Conservation (phyloP, 495 filamentous ascomycete genomes). For the Extremus antarcticus region DNA sequence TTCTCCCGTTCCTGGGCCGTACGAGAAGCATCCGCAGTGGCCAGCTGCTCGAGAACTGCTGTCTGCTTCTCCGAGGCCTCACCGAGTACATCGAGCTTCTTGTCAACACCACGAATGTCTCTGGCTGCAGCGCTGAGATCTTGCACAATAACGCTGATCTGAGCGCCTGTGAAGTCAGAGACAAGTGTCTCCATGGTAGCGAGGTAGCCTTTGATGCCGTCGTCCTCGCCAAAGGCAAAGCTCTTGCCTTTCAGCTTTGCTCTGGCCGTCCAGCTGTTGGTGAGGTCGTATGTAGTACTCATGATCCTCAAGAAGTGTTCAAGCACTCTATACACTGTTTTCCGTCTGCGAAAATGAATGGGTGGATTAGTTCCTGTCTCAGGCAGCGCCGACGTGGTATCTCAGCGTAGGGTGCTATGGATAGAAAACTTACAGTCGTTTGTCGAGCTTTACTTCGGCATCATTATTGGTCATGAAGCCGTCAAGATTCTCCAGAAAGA, state of each 20-base stretch:
- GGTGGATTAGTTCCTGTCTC: too few relatives aligned
- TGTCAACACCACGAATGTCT: background rate
- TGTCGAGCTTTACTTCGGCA: background rate
- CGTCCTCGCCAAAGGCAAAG: background rate
- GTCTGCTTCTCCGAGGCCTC: background rate
- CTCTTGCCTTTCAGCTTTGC: background rate
- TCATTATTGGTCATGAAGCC: background rate
- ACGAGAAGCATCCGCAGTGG: background rate
- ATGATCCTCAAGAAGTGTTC: background rate
- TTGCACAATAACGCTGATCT: background rate
- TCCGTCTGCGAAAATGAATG: too few relatives aligned
- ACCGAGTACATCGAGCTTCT: background rate
- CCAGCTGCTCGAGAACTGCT: background rate
- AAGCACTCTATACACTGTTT: background rate
- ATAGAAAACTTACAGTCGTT: too few relatives aligned
- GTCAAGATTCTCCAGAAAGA: background rate
- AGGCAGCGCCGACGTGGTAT: too few relatives aligned
- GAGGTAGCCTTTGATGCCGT: background rate
- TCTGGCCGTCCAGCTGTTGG: background rate
- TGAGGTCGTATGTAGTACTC: background rate
- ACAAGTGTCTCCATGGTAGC: background rate
- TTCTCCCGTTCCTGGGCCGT: background rate
- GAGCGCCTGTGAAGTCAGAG: background rate
- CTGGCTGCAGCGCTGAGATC: background rate
- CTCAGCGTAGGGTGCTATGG: too few relatives aligned